Conservation (phyloP, 768 basidiomycete species). For the Clitopilus passeckerianus region DNA sequence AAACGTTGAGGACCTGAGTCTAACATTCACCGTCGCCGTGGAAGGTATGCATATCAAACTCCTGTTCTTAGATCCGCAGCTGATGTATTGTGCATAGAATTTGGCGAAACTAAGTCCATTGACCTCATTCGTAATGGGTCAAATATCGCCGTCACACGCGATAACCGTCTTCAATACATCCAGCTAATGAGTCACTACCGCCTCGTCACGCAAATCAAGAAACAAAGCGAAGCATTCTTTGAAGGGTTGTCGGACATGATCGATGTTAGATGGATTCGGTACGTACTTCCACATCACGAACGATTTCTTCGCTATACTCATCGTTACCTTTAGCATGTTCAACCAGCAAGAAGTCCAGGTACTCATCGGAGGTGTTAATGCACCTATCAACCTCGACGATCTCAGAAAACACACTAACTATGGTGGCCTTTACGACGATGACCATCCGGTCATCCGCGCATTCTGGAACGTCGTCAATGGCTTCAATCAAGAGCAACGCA, state of each 20-base stretch:
- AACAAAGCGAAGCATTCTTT: slow-evolving; percentile 84
- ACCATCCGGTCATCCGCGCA: slow-evolving; percentile 62
- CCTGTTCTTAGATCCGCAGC: not conserved
- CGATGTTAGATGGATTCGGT: slow-evolving; percentile 85
- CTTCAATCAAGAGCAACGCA: slow-evolving; percentile 78
- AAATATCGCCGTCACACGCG: slow-evolving; percentile 79
- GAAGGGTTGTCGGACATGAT: slow-evolving; percentile 91
- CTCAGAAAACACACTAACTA: slow-evolving; percentile 73
- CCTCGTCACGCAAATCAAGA: slow-evolving; percentile 82
- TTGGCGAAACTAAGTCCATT: slow-evolving; percentile 70
- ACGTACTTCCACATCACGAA: slow-evolving; percentile 7
- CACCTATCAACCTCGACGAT: slow-evolving; percentile 82
- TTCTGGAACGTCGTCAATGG: slow-evolving; percentile 88
- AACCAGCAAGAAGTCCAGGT: slow-evolving; percentile 95
- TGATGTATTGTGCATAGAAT: slow-evolving; percentile 44
- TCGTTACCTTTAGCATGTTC: slow-evolving; percentile 67
- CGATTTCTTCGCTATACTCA: not conserved
- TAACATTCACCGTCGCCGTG: slow-evolving; percentile 85
- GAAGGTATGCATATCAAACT: slow-evolving; percentile 53
- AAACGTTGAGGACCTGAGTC: slow-evolving; percentile 79
- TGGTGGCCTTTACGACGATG: slow-evolving; percentile 71
- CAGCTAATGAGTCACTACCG: slow-evolving; percentile 85
- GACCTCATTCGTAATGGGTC: slow-evolving; percentile 82
- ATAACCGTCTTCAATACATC: slow-evolving; percentile 89
- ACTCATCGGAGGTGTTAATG: slow-evolving; percentile 82